Base-by-base conservation (phyloP, 768 basidiomycete genomes). In the Boletus reticulatus region DNA sequence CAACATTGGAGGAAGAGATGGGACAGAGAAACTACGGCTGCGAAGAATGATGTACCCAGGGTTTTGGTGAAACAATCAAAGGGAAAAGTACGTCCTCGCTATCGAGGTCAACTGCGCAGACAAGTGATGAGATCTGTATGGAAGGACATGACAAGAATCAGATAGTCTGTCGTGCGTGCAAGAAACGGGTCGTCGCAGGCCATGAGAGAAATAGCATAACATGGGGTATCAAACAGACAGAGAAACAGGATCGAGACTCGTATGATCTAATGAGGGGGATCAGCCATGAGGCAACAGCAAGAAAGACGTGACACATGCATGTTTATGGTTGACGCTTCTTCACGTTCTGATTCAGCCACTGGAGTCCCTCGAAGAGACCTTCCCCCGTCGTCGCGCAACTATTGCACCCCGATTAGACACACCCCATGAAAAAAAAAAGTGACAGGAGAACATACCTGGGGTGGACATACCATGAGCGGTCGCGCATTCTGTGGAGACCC, bases 391-490 rank as follows among this genome's bases (percentile, higher is more conserved):
- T 95, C 17, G 94, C 94, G 68, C 94, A 97, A 74, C 94, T 97
- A 58, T 36, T 52, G 16, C 38, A 31, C 9, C 22, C 14, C n/a
- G 29, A 48, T 55, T 17, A 43, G 64, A 43, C 41, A 55, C 38
- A 13, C 8, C 7, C n/a, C 29, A 17, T 2, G 6, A 43, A 42
- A 52, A 42, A 45, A 41, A 20, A 17, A n/a, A n/a, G n/a, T 0
- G 43, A 19, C 12, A 20, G 3, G 32, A 22, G 50, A 16, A 41
- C 73, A 83, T 64, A 96, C 90, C 94, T 97, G 48, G 96, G 96
- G 76, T 98, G 96, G 50, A 98, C 95, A 82, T 98, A 98, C 96
- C 96, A 98, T 72, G 90, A 94, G 57, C 96, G 81, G 67, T 98
- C 95, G 57, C 92, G 87, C 96, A 98, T 98, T 63, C 89, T 81